These are phyloP conservation scores for Aureobasidium sp. DNA, from an alignment of 2,329 filamentous ascomycete species.

Conservation along the genomic window DNA sequence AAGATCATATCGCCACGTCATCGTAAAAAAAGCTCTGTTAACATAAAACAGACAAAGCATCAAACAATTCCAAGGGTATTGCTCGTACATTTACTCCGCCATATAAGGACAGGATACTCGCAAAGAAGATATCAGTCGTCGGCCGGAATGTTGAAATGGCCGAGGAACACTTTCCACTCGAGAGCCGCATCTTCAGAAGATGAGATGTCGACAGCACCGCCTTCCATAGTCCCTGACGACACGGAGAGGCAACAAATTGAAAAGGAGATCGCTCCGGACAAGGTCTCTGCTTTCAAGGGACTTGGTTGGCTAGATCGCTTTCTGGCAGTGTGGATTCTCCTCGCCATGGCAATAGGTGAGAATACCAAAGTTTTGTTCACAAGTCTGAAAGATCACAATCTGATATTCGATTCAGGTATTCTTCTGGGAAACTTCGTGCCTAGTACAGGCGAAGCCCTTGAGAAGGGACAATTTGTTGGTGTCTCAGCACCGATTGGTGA, in stretches of 20 bases:
- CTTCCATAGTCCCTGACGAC: neutral
- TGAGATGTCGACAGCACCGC: neutral
- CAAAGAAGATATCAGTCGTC: neutral
- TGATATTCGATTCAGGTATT: slow-evolving; percentile 45
- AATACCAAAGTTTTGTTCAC: neutral
- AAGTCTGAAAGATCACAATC: too few relatives aligned
- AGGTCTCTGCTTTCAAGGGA: slow-evolving; percentile 30
- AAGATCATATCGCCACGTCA: neutral
- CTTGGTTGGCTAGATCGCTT: slow-evolving; percentile 41
- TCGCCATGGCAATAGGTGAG: slow-evolving; percentile 59
- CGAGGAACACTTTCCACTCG: neutral
- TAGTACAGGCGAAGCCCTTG: slow-evolving; percentile 52
- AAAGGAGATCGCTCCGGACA: slow-evolving; percentile 9
- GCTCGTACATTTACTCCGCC: too few relatives aligned
- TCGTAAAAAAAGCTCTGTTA: neutral
- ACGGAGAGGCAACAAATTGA: slow-evolving; percentile 10
- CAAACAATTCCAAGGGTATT: too few relatives aligned
- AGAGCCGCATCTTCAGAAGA: neutral
- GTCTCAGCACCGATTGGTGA: slow-evolving; percentile 61
- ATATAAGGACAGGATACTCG: too few relatives aligned
- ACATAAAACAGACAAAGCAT: too few relatives aligned
- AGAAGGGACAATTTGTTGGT: slow-evolving; percentile 65
- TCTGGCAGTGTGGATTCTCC: slow-evolving; percentile 58
- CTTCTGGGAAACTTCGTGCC: slow-evolving; percentile 69
- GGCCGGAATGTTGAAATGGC: neutral